Evolutionary conservation across 345 rosid genomes (phyloP).

Genomic region (Geranium rotundifolium): DNA sequence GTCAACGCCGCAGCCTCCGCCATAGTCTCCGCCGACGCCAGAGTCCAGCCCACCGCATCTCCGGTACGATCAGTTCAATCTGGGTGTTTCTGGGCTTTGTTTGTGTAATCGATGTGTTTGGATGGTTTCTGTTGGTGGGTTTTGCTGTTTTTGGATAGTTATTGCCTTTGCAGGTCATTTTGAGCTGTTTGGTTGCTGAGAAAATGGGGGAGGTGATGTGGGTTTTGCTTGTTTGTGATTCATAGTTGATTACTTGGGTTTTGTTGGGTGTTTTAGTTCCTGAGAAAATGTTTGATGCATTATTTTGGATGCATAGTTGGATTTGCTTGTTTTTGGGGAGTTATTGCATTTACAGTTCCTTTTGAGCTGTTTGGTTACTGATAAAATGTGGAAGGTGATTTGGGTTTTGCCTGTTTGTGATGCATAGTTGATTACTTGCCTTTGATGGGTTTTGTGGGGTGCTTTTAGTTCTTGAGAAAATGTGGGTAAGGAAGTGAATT

Average conservation of each 20-base stretch:
- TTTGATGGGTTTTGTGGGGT: background rate
- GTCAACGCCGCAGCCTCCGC: slow-evolving; percentile 97
- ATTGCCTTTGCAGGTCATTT: background rate
- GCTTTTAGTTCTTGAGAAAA: too few species aligned
- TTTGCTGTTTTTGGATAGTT: background rate
- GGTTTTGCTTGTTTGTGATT: background rate
- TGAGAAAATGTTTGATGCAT: too few species aligned
- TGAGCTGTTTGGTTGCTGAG: background rate
- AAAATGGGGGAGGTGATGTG: too few species aligned
- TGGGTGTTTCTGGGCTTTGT: too few species aligned
- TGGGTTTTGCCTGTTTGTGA: background rate
- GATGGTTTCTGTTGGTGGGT: background rate
- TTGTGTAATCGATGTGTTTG: background rate
- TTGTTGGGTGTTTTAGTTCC: background rate
- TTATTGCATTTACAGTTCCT: background rate
- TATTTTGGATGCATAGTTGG: background rate
- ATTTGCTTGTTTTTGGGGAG: background rate
- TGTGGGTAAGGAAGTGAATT: too few species aligned
- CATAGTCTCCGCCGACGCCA: slow-evolving; percentile 78
- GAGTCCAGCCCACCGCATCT: slow-evolving; percentile 52
- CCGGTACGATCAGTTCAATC: slow-evolving; percentile 26
- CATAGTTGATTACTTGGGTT: background rate
- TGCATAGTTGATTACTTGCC: too few species aligned
- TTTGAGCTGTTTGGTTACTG: background rate
- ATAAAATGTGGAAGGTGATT: too few species aligned